phyloP scores from a whole-genome alignment of 768 basidiomycete species.

The Solioccasus polychromus region DNA sequence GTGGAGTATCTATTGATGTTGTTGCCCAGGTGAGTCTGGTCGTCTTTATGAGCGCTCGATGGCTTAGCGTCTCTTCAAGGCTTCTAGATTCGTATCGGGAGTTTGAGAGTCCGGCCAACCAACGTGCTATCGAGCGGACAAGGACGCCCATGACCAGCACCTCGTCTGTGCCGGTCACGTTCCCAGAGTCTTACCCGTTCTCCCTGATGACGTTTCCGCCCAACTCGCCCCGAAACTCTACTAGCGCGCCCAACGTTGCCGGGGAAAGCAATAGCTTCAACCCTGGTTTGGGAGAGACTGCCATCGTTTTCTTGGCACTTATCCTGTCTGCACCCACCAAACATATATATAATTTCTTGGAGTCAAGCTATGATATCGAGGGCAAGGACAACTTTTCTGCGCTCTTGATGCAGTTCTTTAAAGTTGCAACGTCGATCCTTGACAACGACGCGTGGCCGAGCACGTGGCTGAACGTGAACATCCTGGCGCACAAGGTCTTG shows the following conservation, averaged over 20 bases:
- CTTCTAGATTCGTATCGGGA: constrained; percentile 88
- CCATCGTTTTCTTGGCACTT: constrained; percentile 79
- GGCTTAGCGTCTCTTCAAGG: constrained; percentile 37
- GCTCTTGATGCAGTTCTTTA: constrained; percentile 77
- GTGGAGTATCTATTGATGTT: constrained; percentile 81
- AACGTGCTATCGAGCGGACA: constrained; percentile 66
- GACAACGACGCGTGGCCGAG: constrained; percentile 85
- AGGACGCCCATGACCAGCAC: constrained; percentile 58
- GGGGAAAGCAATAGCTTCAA: constrained; percentile 60
- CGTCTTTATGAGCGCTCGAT: background rate
- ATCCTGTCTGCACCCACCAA: constrained; percentile 77
- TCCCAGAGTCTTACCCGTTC: constrained; percentile 94
- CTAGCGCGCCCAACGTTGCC: constrained; percentile 37
- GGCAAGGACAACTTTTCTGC: constrained; percentile 74
- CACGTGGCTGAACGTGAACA: constrained; percentile 89
- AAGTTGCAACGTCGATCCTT: constrained; percentile 75
- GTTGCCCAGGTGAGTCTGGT: constrained; percentile 67
- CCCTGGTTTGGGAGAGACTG: constrained; percentile 80
- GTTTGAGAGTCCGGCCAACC: constrained; percentile 64
- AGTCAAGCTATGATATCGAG: constrained; percentile 83
- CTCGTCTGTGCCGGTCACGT: constrained; percentile 68
- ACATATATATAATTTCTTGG: constrained; percentile 74
- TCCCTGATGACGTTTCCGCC: constrained; percentile 71
- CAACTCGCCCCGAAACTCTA: constrained; percentile 44
- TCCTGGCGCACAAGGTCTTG: constrained; percentile 83